A percentile compares a stretch with the other conserved stretches of the same genome.
Conservation (phyloP, 1,139 yeast species). For the Wickerhamomyces sp. region DNA sequence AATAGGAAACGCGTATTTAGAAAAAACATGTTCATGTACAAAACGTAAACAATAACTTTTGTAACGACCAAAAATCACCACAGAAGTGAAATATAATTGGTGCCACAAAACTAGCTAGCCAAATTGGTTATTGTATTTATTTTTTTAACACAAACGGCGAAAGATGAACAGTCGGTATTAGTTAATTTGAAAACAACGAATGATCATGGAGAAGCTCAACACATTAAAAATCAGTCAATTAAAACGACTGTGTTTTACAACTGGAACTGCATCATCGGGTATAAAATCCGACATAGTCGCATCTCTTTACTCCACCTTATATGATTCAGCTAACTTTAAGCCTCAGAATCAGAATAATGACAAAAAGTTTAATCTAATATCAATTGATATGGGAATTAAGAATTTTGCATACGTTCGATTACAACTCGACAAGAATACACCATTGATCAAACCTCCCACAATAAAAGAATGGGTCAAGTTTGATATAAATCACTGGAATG, state of each 20-base stretch:
- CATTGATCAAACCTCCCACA: slow-evolving; percentile 25
- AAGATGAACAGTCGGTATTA: background rate
- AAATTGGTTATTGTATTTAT: too few relatives aligned
- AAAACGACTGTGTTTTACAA: slow-evolving; percentile 14
- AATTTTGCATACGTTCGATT: slow-evolving; percentile 35
- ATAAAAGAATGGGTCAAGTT: slow-evolving; percentile 41
- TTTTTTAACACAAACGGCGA: too few relatives aligned
- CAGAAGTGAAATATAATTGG: too few relatives aligned
- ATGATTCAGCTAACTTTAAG: slow-evolving; percentile 6
- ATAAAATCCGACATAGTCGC: slow-evolving; percentile 9
- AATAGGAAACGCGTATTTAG: too few relatives aligned
- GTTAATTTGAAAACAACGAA: too few relatives aligned
- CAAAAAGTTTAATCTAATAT: slow-evolving; percentile 23
- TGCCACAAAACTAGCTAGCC: too few relatives aligned
- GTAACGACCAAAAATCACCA: too few relatives aligned
- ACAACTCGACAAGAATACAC: slow-evolving; percentile 18
- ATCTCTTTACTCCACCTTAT: slow-evolving; percentile 3
- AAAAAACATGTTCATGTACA: too few relatives aligned
- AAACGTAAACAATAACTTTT: too few relatives aligned
- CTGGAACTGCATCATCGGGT: slow-evolving; percentile 13
- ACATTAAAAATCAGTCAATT: slow-evolving; percentile 14
- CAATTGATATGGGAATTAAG: slow-evolving; percentile 41
- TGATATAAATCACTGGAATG: slow-evolving; percentile 30
- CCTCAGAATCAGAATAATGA: slow-evolving; percentile 15
- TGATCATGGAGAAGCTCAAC: slow-evolving; percentile 8